Evolutionary conservation across 257 asterid species (phyloP).

Genomic region (Petunia axillaris): DNA sequence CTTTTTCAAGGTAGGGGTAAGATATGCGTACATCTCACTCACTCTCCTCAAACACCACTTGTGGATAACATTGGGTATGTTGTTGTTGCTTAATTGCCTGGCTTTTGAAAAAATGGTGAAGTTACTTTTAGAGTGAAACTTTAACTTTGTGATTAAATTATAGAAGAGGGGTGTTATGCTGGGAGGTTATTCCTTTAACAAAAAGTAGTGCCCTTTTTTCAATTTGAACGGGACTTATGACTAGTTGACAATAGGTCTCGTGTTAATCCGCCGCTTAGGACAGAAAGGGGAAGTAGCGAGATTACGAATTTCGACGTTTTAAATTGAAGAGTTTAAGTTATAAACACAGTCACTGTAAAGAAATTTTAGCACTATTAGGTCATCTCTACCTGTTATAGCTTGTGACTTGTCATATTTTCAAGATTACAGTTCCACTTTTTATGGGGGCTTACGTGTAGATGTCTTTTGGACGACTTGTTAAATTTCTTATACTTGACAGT

Average conservation of each 20-base stretch:
- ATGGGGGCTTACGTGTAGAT: no score
- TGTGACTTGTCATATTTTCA: no score
- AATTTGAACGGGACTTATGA: constrained; percentile 15
- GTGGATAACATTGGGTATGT: background rate
- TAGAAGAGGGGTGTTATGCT: background rate
- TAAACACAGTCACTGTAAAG: no score
- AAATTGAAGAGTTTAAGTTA: background rate
- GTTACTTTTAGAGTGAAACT: background rate
- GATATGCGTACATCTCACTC: no score
- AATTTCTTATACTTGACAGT: no score
- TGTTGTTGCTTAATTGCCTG: background rate
- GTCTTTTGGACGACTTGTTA: no score
- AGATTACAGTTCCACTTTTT: no score
- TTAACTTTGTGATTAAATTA: background rate
- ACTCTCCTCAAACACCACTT: no score
- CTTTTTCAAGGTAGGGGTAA: no score
- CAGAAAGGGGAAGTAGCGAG: no score
- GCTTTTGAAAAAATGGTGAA: background rate
- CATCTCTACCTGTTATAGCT: no score
- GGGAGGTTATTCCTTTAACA: background rate
- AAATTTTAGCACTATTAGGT: no score
- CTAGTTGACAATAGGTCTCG: background rate
- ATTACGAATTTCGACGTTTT: background rate
- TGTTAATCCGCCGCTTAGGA: background rate
- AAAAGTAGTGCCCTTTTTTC: background rate